These are phyloP conservation scores for Pythium monospermum DNA, from an alignment of 352 stramenopile genomes.

Conservation along the genomic window DNA sequence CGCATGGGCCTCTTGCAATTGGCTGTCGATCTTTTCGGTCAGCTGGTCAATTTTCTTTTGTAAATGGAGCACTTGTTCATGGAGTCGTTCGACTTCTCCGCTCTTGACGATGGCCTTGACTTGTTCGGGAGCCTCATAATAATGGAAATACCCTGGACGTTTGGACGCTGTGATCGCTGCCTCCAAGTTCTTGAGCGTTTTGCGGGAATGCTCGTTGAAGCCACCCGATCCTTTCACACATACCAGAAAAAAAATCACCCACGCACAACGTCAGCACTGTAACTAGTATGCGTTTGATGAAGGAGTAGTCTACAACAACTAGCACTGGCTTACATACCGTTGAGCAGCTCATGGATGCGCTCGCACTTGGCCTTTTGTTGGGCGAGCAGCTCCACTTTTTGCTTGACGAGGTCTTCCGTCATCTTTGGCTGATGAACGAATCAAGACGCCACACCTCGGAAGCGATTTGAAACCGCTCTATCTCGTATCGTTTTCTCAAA, in stretches of 20 bases:
- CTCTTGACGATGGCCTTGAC: conserved; percentile 42
- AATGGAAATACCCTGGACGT: conserved; percentile 63
- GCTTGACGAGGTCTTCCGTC: conserved; percentile 61
- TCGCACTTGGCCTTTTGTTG: conserved; percentile 62
- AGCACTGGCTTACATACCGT: too few species aligned
- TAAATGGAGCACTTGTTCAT: conserved; percentile 50
- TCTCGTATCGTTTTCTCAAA: too few species aligned
- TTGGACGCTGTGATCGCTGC: conserved; percentile 71
- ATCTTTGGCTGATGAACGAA: too few species aligned
- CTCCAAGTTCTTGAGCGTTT: conserved; percentile 79
- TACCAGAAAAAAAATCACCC: background rate
- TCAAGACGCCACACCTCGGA: too few species aligned
- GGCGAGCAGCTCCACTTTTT: conserved; percentile 72
- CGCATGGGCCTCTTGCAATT: background rate
- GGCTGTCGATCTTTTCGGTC: conserved; percentile 39
- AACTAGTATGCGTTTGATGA: background rate
- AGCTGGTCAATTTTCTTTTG: conserved; percentile 74
- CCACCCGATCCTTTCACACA: conserved; percentile 35
- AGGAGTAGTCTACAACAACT: too few species aligned
- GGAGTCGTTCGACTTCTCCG: conserved; percentile 54
- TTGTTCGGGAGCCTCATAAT: conserved; percentile 65
- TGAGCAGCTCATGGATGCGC: conserved; percentile 53
- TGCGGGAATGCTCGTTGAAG: conserved; percentile 70
- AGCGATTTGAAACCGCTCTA: too few species aligned
- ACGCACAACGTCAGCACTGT: background rate